These are phyloP conservation scores for Xylariaceae sp. DNA, from an alignment of 2,329 filamentous ascomycete genomes.

Conservation along the genomic window DNA sequence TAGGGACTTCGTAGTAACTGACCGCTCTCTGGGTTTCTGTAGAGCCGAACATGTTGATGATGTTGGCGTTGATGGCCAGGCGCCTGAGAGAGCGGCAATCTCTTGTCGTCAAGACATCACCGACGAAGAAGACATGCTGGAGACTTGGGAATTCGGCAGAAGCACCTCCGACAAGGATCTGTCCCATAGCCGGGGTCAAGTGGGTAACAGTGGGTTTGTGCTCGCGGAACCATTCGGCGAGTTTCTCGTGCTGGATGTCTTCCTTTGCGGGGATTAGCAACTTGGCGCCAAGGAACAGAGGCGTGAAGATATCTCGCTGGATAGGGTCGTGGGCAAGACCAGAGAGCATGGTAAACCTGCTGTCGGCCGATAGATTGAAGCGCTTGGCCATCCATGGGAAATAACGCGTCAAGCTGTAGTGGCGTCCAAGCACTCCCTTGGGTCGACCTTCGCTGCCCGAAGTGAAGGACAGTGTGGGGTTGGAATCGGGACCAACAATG, in stretches of 20 bases:
- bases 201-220: conserved; percentile 75
- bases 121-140: conserved; percentile 82
- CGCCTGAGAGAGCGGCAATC: conserved; percentile 74
- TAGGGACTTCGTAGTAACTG: conserved; percentile 75
- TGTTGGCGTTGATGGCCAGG: conserved; percentile 65
- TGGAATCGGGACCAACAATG: conserved; percentile 79
- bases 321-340: conserved; percentile 77
- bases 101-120: conserved; percentile 78
- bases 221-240: conserved; percentile 83
- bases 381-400: conserved; percentile 89
- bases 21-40: conserved; percentile 56
- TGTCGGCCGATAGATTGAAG: conserved; percentile 67
- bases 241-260: conserved; percentile 77
- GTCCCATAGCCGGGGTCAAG: conserved; percentile 92
- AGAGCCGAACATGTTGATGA: conserved; percentile 84
- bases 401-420: conserved; percentile 81
- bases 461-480: conserved; percentile 69
- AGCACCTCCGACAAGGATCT: conserved; percentile 84
- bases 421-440: conserved; percentile 67
- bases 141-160: conserved; percentile 70
- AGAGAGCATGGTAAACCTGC: conserved; percentile 74
- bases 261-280: conserved; percentile 74
- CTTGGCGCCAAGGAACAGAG: conserved; percentile 77
- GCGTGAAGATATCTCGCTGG: conserved; percentile 78
- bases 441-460: conserved; percentile 63